Percentiles rank a stretch among this genome's conserved stretches.
Conservation (phyloP, 2,329 filamentous ascomycete genomes). For the Pyricularia grisea region DNA sequence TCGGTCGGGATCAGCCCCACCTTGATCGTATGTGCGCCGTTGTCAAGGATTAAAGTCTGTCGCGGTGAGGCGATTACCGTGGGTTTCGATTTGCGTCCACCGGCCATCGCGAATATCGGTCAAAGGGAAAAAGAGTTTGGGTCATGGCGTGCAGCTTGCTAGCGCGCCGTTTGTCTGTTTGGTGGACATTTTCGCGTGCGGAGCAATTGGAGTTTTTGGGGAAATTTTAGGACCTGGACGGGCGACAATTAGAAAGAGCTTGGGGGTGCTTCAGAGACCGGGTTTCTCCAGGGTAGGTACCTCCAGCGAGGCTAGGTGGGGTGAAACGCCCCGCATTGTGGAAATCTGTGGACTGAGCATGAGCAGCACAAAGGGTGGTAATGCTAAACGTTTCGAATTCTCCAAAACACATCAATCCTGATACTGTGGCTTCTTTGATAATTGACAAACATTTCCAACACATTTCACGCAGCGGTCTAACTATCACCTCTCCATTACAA, state of each 20-base stretch:
- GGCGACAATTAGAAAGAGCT: neutral
- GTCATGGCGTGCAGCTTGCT: neutral
- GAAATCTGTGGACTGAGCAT: neutral
- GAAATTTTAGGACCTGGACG: neutral
- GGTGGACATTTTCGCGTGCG: neutral
- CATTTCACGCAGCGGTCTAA: too few relatives aligned
- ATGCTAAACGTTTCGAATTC: too few relatives aligned
- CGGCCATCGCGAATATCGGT: conserved; percentile 24
- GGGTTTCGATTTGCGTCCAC: conserved; percentile 42
- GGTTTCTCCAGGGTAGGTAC: neutral
- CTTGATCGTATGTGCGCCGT: conserved; percentile 87
- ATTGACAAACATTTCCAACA: too few relatives aligned
- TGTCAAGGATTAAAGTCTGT: conserved; percentile 80
- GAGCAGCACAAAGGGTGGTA: too few relatives aligned
- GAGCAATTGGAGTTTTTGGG: neutral
- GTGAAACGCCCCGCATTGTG: neutral
- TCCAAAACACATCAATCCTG: too few relatives aligned
- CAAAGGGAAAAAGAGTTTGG: neutral
- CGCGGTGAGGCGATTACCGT: conserved; percentile 42
- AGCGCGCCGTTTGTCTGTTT: neutral
- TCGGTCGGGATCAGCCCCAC: conserved; percentile 57
- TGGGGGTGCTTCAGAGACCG: neutral
- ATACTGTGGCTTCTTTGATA: too few relatives aligned
- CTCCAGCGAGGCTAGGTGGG: neutral
- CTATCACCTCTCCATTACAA: too few relatives aligned